Conservation (phyloP, 352 stramenopile genomes). For the Saprolegnia parasitica region DNA sequence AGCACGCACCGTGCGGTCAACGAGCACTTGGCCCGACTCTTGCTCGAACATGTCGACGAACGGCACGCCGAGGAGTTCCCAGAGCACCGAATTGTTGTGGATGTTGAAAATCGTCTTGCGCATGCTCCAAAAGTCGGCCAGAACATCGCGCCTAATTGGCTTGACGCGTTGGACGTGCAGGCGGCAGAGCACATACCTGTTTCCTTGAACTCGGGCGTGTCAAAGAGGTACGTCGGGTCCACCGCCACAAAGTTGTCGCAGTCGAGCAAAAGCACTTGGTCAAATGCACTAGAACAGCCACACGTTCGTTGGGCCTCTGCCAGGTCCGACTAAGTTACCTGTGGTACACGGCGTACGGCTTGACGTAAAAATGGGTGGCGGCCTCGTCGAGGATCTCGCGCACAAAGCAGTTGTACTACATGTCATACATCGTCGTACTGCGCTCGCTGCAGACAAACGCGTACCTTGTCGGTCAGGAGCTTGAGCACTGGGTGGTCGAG, state of each 20-base stretch:
- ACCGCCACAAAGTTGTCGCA: conserved; percentile 47
- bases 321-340: conserved; percentile 22
- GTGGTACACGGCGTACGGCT: conserved; percentile 43
- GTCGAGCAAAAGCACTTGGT: conserved; percentile 47
- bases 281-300: conserved; percentile 27
- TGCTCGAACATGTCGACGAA: conserved; percentile 67
- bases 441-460: not conserved
- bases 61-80: conserved; percentile 42
- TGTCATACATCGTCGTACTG: not conserved
- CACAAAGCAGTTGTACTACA: conserved; percentile 22
- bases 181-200: conserved; percentile 16
- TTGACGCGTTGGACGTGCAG: not conserved
- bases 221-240: conserved; percentile 52
- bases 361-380: conserved; percentile 45
- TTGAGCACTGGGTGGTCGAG: conserved; percentile 28
- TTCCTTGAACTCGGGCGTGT: conserved; percentile 35
- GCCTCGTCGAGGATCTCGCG: conserved; percentile 32
- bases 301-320: not conserved
- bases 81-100: conserved; percentile 43
- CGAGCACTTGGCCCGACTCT: conserved; percentile 56
- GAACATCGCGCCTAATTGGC: conserved; percentile 37
- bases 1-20: conserved; percentile 35
- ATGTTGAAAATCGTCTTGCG: conserved; percentile 59
- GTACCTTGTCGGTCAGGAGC: conserved; percentile 21
- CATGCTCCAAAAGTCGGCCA: conserved; percentile 60